Conservation (phyloP, 2,329 filamentous ascomycete species). For the Corniculantispora saksenae region DNA sequence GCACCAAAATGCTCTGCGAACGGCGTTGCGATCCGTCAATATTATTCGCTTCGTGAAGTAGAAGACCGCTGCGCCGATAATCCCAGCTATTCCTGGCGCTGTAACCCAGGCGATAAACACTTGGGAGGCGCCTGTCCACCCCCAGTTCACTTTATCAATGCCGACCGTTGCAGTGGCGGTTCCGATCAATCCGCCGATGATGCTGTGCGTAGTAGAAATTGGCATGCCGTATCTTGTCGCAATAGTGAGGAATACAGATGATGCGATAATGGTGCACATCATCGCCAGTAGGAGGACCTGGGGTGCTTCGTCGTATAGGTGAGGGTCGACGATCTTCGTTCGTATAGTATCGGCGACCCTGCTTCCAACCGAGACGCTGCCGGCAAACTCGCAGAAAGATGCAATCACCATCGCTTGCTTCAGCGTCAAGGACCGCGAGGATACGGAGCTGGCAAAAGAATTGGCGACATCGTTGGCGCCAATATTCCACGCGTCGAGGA, state of each 20-base stretch:
- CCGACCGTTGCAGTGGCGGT: conserved; percentile 39
- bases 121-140: conserved; percentile 38
- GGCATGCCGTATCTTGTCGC: conserved; percentile 54
- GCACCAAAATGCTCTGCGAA: conserved; percentile 35
- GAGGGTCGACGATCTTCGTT: conserved; percentile 46
- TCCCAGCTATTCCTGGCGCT: conserved; percentile 36
- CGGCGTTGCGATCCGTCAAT: conserved; percentile 31
- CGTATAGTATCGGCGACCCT: conserved; percentile 47
- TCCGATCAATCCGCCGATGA: conserved; percentile 45
- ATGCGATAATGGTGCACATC: conserved; percentile 54
- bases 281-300: conserved; percentile 54
- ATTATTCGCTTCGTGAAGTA: conserved; percentile 36
- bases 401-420: conserved; percentile 48
- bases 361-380: conserved; percentile 41
- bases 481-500: conserved; percentile 62
- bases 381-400: conserved; percentile 45
- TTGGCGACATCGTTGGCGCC: conserved; percentile 55
- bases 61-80: conserved; percentile 35
- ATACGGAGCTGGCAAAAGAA: conserved; percentile 49
- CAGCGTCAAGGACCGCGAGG: conserved; percentile 47
- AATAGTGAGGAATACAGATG: conserved; percentile 52
- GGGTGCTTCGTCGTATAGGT: conserved; percentile 45
- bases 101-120: conserved; percentile 42
- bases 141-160: conserved; percentile 39
- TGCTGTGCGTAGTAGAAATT: conserved; percentile 55